phyloP scores from a whole-genome alignment of 1,284 basidiomycete species.

The Exobasidium rhododendri region DNA sequence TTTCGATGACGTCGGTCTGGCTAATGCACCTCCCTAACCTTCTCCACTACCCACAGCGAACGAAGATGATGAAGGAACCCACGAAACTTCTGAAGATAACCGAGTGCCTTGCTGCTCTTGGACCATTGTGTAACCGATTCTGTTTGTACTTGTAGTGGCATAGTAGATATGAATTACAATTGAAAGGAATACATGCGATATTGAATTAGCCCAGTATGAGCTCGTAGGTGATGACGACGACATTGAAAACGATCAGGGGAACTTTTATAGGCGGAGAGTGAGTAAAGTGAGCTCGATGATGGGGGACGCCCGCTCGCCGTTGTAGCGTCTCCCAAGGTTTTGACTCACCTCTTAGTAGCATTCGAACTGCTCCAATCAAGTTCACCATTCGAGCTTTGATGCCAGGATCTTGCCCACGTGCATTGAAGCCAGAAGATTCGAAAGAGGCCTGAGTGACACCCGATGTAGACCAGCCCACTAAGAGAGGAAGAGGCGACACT shows the following conservation, averaged over 20 bases:
- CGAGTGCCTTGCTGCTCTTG: conserved; percentile 1
- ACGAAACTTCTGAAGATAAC: background rate
- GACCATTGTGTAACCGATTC: background rate
- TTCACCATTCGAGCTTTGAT: conserved; percentile 84
- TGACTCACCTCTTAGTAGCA: conserved; percentile 83
- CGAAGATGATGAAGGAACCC: background rate
- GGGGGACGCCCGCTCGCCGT: too few relatives aligned
- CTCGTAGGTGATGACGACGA: conserved; percentile 43
- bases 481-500: background rate
- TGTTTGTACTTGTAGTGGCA: conserved; percentile 9
- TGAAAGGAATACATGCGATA: background rate
- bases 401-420: conserved; percentile 53
- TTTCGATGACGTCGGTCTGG: too few relatives aligned
- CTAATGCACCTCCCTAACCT: too few relatives aligned
- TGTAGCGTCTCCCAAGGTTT: too few relatives aligned
- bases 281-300: background rate
- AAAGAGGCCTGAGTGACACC: conserved; percentile 15
- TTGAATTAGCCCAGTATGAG: conserved; percentile 18
- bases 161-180: too few relatives aligned
- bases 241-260: conserved; percentile 41
- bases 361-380: conserved; percentile 87
- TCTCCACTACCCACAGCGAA: background rate
- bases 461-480: conserved; percentile 82
- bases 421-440: conserved; percentile 28
- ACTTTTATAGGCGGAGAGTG: conserved; percentile 19